Conservation (phyloP, 148 eudicot genomes). For the Vaccinium vitisidaea region DNA sequence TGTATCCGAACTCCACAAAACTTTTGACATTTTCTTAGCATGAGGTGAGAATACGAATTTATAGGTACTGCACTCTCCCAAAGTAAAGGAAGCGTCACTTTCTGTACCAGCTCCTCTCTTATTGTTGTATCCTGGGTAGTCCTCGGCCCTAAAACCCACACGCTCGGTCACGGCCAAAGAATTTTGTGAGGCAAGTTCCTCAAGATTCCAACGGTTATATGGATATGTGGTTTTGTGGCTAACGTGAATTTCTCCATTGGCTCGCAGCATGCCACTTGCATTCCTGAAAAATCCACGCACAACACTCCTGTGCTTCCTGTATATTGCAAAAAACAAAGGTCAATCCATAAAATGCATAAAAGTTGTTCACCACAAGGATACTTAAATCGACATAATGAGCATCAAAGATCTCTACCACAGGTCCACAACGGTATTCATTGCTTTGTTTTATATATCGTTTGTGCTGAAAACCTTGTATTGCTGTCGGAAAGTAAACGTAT, state of each 20-base stretch:
- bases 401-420: not conserved
- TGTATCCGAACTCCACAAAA: too few relatives aligned
- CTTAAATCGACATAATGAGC: not conserved
- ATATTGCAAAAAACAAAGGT: not conserved
- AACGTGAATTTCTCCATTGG: conserved; percentile 56
- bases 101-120: conserved; percentile 54
- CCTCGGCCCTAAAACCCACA: conserved; percentile 37
- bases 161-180: conserved; percentile 25
- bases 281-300: conserved; percentile 52
- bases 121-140: conserved; percentile 67
- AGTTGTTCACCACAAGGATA: not conserved
- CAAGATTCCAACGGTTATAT: conserved; percentile 48
- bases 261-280: conserved; percentile 50
- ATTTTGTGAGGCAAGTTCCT: conserved; percentile 36
- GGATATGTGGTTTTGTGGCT: conserved; percentile 54
- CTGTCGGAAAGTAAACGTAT: not conserved
- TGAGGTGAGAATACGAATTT: conserved; percentile 31
- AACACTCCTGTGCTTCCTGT: conserved; percentile 45
- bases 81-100: conserved; percentile 49
- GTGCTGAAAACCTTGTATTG: not conserved
- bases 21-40: not conserved
- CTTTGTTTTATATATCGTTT: not conserved
- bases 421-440: not conserved
- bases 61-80: conserved; percentile 54
- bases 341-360: not conserved